Evolutionary conservation across 2,329 filamentous ascomycete genomes (phyloP), one percentile per base, ranked within the genome.

Genomic region (Mollisiaceae sp.): DNA sequence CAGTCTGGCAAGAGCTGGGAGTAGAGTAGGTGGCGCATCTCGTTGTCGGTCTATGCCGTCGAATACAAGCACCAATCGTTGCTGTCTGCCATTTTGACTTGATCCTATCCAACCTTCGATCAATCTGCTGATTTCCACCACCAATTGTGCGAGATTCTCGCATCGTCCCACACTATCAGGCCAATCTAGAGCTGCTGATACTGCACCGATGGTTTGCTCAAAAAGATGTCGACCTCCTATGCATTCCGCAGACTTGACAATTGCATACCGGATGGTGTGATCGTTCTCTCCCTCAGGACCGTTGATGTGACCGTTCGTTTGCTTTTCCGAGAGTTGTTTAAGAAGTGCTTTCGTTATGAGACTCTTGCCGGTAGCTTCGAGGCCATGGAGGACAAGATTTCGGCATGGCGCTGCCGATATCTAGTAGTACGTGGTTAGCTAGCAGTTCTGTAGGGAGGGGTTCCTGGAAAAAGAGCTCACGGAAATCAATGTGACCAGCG

Each of bases 301-400:
- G 24, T 64, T 64, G 32, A 43, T 36, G 24, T 45, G 43, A 43
- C 59, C 45, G 12, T 47, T 62, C 9, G 54, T 55, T 38, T 54
- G 36, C 11, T 56, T 18, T 6, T 67, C 15, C n/a, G 70, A 73
- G 14, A 85, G 79, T 0, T 75, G 74, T 35, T 83, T 75, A 2
- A 96, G 83, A 18, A 93, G 83, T 2, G 84, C 82, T 64, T 83
- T 82, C 3, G 90, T 82, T 59, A 97, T 84, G 57, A 86, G 86
- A 38, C 88, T 92, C 80, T 98, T 98, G 47, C 93, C 94, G 0
- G 94, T 97, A 1, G 93, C 90, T 73, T 94, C 89, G 36, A 93
- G 87, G 59, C 95, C 95, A 77, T 98, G 89, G 58, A 96, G 78
- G 24, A 97, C 88, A 12, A 97, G 77, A 66, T 91, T 91, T 63